A percentile compares a stretch with the other conserved stretches of the same genome.
These are phyloP conservation scores for Lagenidium giganteum DNA, from an alignment of 352 stramenopile species.

Conservation along the genomic window DNA sequence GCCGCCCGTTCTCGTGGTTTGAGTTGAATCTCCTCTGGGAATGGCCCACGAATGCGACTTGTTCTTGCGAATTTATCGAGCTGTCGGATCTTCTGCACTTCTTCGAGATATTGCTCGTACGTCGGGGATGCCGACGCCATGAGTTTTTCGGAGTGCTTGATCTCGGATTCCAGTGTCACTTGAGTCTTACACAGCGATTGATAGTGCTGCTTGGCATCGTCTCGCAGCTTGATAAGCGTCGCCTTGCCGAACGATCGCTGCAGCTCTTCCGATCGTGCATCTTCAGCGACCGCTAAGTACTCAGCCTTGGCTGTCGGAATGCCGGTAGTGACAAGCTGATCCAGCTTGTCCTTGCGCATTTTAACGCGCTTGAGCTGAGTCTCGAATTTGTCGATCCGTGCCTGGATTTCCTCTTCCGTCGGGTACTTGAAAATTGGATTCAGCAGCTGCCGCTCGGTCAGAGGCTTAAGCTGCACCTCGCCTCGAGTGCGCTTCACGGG, in stretches of 20 bases:
- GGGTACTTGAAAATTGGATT: constrained; percentile 71
- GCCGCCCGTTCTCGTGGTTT: constrained; percentile 43
- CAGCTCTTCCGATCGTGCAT: constrained; percentile 61
- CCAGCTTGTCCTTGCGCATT: constrained; percentile 31
- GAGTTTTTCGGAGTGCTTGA: constrained; percentile 35
- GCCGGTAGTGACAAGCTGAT: constrained; percentile 32
- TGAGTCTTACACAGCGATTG: constrained; percentile 41
- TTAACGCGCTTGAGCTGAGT: constrained; percentile 39
- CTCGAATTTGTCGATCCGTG: constrained; percentile 51
- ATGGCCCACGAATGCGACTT: constrained; percentile 44
- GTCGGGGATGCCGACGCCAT: constrained; percentile 41
- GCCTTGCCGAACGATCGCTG: constrained; percentile 56
- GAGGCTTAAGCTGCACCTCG: constrained; percentile 51
- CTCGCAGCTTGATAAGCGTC: constrained; percentile 54
- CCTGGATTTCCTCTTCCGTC: constrained; percentile 55
- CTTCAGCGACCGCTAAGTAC: constrained; percentile 69
- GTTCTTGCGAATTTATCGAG: constrained; percentile 29
- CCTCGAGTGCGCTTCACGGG: constrained; percentile 24
- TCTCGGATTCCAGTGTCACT: constrained; percentile 40
- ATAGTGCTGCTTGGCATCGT: constrained; percentile 55
- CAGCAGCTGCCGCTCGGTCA: constrained; percentile 49
- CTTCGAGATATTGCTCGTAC: constrained; percentile 57
- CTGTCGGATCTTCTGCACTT: constrained; percentile 43
- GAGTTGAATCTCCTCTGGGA: constrained; percentile 37
- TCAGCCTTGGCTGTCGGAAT: constrained; percentile 71